These are phyloP conservation scores for Trichoderma koningiopsis DNA, from an alignment of 2,329 filamentous ascomycete species.

Conservation along the genomic window DNA sequence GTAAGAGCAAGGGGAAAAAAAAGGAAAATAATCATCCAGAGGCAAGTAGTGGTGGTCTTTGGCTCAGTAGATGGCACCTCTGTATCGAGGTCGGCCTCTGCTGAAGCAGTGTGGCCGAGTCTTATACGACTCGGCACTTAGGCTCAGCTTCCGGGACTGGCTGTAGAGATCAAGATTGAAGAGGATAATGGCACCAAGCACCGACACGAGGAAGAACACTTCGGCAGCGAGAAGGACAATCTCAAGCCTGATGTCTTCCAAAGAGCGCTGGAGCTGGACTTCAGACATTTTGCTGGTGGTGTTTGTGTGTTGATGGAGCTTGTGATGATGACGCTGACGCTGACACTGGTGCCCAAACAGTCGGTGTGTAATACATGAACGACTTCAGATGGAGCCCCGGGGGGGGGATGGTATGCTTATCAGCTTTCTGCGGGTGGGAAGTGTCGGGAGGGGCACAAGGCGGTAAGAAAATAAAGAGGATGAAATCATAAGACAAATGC, in stretches of 20 bases:
- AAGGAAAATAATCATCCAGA: neutral
- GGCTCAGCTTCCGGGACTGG: constrained; percentile 21
- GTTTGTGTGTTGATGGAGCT: constrained; percentile 13
- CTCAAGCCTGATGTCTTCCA: constrained; percentile 38
- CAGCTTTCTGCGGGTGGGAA: constrained; percentile 14
- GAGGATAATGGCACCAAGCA: constrained; percentile 39
- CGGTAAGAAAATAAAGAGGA: constrained; percentile 25
- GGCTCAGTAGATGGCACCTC: constrained; percentile 20
- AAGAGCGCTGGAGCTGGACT: constrained; percentile 28
- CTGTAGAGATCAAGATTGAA: constrained; percentile 31
- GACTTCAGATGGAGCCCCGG: constrained; percentile 8
- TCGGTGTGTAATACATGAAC: constrained; percentile 20
- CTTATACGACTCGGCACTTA: constrained; percentile 29
- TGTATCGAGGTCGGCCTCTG: constrained; percentile 26
- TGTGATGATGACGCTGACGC: neutral
- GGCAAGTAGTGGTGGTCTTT: constrained; percentile 26
- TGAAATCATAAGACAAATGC: constrained; percentile 7
- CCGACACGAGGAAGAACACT: constrained; percentile 38
- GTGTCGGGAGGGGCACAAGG: constrained; percentile 19
- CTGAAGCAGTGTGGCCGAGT: constrained; percentile 28
- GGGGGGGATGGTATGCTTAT: constrained; percentile 11
- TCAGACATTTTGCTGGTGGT: constrained; percentile 31
- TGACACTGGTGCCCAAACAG: constrained; percentile 12
- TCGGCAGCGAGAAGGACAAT: constrained; percentile 40
- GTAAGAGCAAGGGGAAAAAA: constrained; percentile 27